phyloP scores from a whole-genome alignment of 169 alveolate genomes.

The Plasmodium cynomolgi region DNA sequence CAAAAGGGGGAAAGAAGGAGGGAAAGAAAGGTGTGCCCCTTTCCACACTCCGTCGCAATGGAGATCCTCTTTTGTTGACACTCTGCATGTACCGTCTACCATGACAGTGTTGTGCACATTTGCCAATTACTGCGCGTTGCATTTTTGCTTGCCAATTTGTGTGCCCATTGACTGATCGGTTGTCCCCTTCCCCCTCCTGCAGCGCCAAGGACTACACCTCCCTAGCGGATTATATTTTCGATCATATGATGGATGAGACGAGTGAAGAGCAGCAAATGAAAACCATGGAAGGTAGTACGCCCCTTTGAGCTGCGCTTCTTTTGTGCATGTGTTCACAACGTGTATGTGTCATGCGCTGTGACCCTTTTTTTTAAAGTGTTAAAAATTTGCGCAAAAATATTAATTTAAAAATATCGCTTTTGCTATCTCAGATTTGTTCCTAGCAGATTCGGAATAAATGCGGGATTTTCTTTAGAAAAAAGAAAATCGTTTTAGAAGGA shows the following conservation, averaged over 20 bases:
- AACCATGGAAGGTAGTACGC: slow-evolving; percentile 54
- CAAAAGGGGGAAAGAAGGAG: neutral
- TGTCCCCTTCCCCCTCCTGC: neutral
- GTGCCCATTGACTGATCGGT: neutral
- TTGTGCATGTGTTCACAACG: neutral
- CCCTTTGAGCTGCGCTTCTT: neutral
- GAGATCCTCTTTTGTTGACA: neutral
- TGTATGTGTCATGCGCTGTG: neutral
- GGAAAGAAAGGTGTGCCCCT: neutral
- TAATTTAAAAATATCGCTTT: neutral
- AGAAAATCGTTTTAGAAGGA: neutral
- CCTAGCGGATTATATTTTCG: slow-evolving; percentile 44
- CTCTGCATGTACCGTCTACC: neutral
- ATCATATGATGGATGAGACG: slow-evolving; percentile 45
- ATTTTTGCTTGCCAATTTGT: neutral
- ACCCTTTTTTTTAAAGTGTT: neutral
- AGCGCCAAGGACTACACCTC: slow-evolving; percentile 32
- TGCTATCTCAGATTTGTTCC: slow-evolving; percentile 6
- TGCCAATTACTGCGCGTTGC: neutral
- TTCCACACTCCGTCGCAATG: neutral
- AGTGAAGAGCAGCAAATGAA: slow-evolving; percentile 13
- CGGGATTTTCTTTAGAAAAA: neutral
- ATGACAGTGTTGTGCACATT: neutral
- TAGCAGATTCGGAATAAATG: slow-evolving; percentile 11
- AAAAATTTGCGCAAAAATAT: neutral